phyloP scores from a whole-genome alignment of 441 rosid genomes.

The Breynia disticha region DNA sequence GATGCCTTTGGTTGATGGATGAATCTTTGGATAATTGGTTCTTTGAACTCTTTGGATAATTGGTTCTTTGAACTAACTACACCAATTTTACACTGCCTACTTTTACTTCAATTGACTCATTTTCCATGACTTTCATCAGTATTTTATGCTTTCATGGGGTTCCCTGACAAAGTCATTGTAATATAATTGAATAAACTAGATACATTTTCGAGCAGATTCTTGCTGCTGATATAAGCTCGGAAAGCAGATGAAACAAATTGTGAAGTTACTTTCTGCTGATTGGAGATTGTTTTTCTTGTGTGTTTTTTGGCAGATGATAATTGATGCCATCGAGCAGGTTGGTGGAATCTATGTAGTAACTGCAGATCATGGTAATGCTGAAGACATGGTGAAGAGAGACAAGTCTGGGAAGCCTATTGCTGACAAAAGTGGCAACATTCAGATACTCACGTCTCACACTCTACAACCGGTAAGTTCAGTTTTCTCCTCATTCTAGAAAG shows the following conservation, averaged over 20 bases:
- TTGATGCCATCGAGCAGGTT: conserved; percentile 71
- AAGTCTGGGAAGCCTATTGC: conserved; percentile 73
- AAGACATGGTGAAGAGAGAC: conserved; percentile 93
- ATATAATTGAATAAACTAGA: neutral
- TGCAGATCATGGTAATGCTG: conserved; percentile 98
- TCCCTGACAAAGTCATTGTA: neutral
- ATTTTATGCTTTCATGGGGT: too few relatives aligned
- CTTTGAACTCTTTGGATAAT: too few relatives aligned
- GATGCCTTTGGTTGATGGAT: too few relatives aligned
- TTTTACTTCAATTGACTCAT: too few relatives aligned
- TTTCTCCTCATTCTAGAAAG: neutral
- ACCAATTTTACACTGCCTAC: too few relatives aligned
- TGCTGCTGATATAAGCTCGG: too few relatives aligned
- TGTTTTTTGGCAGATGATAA: conserved; percentile 49
- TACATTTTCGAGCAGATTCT: neutral
- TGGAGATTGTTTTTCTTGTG: conserved; percentile 5
- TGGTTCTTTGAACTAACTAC: too few relatives aligned
- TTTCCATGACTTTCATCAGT: too few relatives aligned
- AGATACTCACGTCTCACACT: conserved; percentile 95
- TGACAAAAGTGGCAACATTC: conserved; percentile 72
- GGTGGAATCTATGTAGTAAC: conserved; percentile 91
- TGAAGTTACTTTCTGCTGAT: conserved; percentile 2
- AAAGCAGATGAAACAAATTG: too few relatives aligned
- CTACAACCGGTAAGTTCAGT: conserved; percentile 63
- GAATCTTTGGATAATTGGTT: too few relatives aligned